These are phyloP conservation scores for Lactifluus piperatus DNA, from an alignment of 768 basidiomycete genomes.

Conservation along the genomic window DNA sequence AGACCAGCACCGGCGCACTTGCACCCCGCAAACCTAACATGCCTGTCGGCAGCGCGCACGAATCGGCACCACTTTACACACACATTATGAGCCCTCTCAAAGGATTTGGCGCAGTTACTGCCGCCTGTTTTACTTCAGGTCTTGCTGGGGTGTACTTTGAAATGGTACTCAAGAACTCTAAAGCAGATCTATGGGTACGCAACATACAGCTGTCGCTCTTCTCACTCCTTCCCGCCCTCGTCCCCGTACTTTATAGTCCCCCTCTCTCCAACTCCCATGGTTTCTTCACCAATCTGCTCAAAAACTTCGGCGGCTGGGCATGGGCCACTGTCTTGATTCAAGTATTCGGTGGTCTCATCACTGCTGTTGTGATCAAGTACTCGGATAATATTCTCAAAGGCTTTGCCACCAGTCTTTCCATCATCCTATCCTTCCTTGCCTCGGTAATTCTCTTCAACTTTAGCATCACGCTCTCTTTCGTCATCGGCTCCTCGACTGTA, in stretches of 20 bases:
- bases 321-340: slow-evolving; percentile 89
- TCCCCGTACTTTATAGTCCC: slow-evolving; percentile 62
- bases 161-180: slow-evolving; percentile 81
- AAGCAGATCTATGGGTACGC: slow-evolving; percentile 82
- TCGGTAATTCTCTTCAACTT: slow-evolving; percentile 90
- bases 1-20: slow-evolving; percentile 40
- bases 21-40: slow-evolving; percentile 26
- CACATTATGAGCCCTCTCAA: slow-evolving; percentile 78
- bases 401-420: slow-evolving; percentile 93
- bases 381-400: slow-evolving; percentile 94
- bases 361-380: slow-evolving; percentile 95
- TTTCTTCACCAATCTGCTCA: slow-evolving; percentile 55
- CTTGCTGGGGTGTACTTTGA: slow-evolving; percentile 92
- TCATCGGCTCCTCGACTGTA: slow-evolving; percentile 80
- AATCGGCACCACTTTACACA: slow-evolving; percentile 45
- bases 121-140: slow-evolving; percentile 85
- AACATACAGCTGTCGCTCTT: slow-evolving; percentile 86
- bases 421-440: slow-evolving; percentile 91
- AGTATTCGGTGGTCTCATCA: slow-evolving; percentile 88
- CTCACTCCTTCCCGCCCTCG: slow-evolving; percentile 81
- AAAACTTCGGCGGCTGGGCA: slow-evolving; percentile 89
- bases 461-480: slow-evolving; percentile 75
- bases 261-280: slow-evolving; percentile 36
- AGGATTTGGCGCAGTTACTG: slow-evolving; percentile 75
- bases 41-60: slow-evolving; percentile 61